These are phyloP conservation scores for Phytophthora nicotianae DNA, from an alignment of 352 stramenopile species.

Conservation along the genomic window DNA sequence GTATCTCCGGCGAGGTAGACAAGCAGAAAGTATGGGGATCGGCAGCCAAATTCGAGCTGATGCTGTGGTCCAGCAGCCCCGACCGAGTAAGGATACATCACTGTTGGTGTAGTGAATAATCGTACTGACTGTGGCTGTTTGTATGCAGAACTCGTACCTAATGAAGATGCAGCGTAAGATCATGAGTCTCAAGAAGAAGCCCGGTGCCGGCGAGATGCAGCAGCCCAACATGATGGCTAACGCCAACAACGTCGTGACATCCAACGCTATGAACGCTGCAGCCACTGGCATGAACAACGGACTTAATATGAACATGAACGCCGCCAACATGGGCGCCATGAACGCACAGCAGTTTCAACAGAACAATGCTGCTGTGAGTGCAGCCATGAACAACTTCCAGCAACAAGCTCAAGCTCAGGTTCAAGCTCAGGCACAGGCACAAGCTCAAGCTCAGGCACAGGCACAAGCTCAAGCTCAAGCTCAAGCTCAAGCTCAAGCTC, in stretches of 20 bases:
- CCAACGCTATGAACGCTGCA: slow-evolving; percentile 34
- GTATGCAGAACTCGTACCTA: slow-evolving; percentile 71
- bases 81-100: slow-evolving; percentile 50
- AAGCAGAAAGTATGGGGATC: slow-evolving; percentile 88
- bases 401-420: slow-evolving; percentile 49
- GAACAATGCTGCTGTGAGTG: slow-evolving; percentile 39
- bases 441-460: slow-evolving; percentile 40
- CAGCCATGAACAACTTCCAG: slow-evolving; percentile 64
- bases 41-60: slow-evolving; percentile 87
- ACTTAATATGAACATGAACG: slow-evolving; percentile 52
- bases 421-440: slow-evolving; percentile 41
- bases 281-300: slow-evolving; percentile 34
- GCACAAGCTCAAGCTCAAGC: slow-evolving; percentile 42
- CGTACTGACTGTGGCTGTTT: slow-evolving; percentile 19
- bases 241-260: slow-evolving; percentile 33
- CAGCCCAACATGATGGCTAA: slow-evolving; percentile 40
- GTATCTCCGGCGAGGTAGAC: slow-evolving; percentile 81
- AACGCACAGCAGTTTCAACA: slow-evolving; percentile 50
- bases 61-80: slow-evolving; percentile 80
- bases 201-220: slow-evolving; percentile 42
- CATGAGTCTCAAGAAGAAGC: slow-evolving; percentile 78
- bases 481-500: slow-evolving; percentile 38
- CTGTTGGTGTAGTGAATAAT: background rate
- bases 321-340: slow-evolving; percentile 33
- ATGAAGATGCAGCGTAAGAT: slow-evolving; percentile 89